A percentile compares a stretch with the other conserved stretches of the same genome.
These are phyloP conservation scores for Byssoonygena ceratinophila DNA, from an alignment of 2,329 filamentous ascomycete species.

Conservation along the genomic window DNA sequence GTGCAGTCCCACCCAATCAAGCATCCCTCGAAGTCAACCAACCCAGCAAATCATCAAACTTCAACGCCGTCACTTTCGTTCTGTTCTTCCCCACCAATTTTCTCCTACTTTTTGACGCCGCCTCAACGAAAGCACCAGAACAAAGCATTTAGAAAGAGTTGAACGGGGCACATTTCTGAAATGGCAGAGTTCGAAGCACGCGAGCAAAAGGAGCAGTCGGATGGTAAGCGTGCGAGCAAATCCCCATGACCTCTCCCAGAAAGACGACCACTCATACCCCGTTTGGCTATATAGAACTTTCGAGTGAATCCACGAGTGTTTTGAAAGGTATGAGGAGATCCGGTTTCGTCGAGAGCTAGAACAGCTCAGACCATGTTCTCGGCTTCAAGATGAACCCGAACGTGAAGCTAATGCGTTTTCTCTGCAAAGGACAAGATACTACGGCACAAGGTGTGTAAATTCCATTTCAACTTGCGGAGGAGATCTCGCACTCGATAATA, in stretches of 20 bases:
- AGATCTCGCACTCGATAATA: too few species aligned
- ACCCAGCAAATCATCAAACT: neutral
- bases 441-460: conserved; percentile 11
- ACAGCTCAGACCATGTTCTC: neutral
- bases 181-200: conserved; percentile 4
- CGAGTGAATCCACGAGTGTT: neutral
- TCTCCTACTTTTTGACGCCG: neutral
- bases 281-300: neutral
- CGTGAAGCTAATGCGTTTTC: neutral
- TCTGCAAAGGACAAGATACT: neutral
- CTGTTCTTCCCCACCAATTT: conserved; percentile 8
- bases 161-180: neutral
- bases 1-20: neutral
- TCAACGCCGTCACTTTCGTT: neutral
- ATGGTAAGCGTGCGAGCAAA: conserved; percentile 3
- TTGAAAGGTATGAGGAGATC: neutral
- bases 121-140: neutral
- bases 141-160: neutral
- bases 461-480: too few species aligned
- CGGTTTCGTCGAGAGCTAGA: neutral
- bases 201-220: neutral
- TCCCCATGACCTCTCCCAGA: neutral
- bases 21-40: neutral
- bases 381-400: neutral
- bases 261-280: neutral